phyloP scores from a whole-genome alignment of 176 grass and related monocot genomes.

The Poa annua region DNA sequence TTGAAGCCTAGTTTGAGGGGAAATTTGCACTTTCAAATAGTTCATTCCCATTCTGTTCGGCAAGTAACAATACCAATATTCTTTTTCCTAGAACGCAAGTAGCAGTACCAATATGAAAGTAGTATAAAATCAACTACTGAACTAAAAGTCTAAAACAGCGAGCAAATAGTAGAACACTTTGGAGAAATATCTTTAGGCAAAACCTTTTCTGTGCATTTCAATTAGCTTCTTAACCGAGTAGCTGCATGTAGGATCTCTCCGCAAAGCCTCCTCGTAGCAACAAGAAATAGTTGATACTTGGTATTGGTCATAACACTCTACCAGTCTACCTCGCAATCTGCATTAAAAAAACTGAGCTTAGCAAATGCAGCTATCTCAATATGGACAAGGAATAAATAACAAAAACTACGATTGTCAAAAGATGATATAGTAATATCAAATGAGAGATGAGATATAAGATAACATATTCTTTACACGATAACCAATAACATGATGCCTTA shows the following conservation, averaged over 20 bases:
- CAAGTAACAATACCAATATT: background rate
- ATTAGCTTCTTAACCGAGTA: conserved; percentile 65
- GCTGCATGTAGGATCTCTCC: conserved; percentile 63
- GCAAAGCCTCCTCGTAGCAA: conserved; percentile 73
- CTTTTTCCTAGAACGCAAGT: background rate
- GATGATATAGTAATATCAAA: background rate
- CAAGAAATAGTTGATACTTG: conserved; percentile 52
- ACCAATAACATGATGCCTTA: background rate
- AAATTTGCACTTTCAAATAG: background rate
- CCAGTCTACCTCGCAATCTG: conserved; percentile 65
- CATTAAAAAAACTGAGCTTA: conserved; percentile 13
- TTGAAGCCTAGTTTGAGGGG: background rate
- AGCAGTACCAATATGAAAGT: background rate
- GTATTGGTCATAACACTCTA: conserved; percentile 60
- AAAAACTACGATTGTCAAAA: conserved; percentile 20
- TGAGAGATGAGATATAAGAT: conserved; percentile 17
- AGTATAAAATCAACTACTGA: conserved; percentile 5
- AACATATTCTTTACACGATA: conserved; percentile 28
- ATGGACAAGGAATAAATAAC: background rate
- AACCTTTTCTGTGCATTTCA: conserved; percentile 73
- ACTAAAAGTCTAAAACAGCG: background rate
- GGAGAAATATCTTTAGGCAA: background rate
- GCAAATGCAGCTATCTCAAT: conserved; percentile 1
- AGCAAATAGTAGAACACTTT: conserved; percentile 32
- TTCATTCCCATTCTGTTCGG: background rate